Evolutionary conservation across 2,329 filamentous ascomycete genomes (phyloP).

Genomic region (Aspergillus clavatus): DNA sequence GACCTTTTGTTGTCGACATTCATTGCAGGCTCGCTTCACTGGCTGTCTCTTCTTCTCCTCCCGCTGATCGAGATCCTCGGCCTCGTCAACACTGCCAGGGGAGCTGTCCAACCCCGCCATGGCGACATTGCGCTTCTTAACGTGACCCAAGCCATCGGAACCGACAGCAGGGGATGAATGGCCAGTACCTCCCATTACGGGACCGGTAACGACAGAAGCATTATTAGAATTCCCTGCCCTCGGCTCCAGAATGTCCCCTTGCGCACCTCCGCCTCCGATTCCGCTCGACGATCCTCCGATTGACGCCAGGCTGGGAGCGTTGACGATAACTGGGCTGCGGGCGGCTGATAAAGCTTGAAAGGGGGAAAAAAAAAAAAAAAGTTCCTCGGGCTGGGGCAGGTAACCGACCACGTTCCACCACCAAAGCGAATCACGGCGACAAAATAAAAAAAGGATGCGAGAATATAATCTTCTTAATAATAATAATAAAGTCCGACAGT

Average conservation of each 20-base stretch:
- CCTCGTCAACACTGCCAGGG: slow-evolving; percentile 43
- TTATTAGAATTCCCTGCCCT: slow-evolving; percentile 24
- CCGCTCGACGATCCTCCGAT: slow-evolving; percentile 28
- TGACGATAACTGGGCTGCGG: slow-evolving; percentile 5
- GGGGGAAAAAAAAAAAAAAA: slow-evolving; percentile 12
- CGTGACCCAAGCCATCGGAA: slow-evolving; percentile 26
- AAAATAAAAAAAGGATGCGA: slow-evolving; percentile 4
- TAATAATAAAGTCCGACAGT: background rate
- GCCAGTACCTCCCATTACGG: slow-evolving; percentile 34
- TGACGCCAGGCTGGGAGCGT: slow-evolving; percentile 35
- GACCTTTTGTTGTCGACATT: slow-evolving; percentile 67
- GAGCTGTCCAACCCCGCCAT: slow-evolving; percentile 45
- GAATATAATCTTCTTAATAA: background rate
- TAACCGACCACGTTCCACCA: background rate
- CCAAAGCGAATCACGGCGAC: background rate
- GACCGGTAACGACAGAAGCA: slow-evolving; percentile 33
- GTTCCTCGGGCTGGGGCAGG: background rate
- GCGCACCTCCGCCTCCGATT: slow-evolving; percentile 33
- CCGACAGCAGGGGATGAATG: slow-evolving; percentile 25
- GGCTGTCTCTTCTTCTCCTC: slow-evolving; percentile 44
- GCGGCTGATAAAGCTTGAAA: slow-evolving; percentile 13
- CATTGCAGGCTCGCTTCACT: slow-evolving; percentile 62
- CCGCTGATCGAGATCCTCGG: slow-evolving; percentile 40
- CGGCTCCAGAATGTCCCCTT: slow-evolving; percentile 22
- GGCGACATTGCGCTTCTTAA: slow-evolving; percentile 42